A percentile compares a stretch with the other conserved stretches of the same genome.
phyloP scores from a whole-genome alignment of 2,329 filamentous ascomycete species.

The Arthrobotrys iridis region DNA sequence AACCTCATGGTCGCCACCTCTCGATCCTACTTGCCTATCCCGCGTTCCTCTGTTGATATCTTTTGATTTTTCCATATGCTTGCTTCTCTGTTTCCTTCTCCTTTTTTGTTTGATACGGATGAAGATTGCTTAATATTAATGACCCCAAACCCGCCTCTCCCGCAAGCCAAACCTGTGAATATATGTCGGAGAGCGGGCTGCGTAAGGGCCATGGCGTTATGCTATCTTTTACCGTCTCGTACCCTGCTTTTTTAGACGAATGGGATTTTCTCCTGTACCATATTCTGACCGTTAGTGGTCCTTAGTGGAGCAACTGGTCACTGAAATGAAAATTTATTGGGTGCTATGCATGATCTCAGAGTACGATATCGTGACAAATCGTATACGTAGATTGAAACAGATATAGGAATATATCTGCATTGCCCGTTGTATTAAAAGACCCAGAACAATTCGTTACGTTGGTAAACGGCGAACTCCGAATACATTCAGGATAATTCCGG shows the following conservation, averaged over 20 bases:
- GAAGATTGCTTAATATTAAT: conserved; percentile 6
- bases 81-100: neutral
- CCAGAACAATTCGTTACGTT: too few relatives aligned
- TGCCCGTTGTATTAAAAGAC: too few relatives aligned
- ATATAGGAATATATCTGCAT: too few relatives aligned
- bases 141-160: neutral
- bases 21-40: neutral
- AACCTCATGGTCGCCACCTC: neutral
- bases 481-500: too few relatives aligned
- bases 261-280: conserved; percentile 13
- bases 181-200: neutral
- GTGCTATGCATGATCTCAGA: neutral
- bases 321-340: conserved; percentile 9
- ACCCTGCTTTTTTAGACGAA: conserved; percentile 17
- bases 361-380: neutral
- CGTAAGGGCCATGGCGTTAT: conserved; percentile 16
- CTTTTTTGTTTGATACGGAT: neutral
- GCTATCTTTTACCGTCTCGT: neutral
- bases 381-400: too few relatives aligned
- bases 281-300: neutral
- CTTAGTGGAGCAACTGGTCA: neutral
- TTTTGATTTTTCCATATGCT: neutral
- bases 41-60: neutral
- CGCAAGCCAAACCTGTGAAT: conserved; percentile 2
- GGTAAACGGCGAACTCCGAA: too few relatives aligned